A percentile compares a stretch with the other conserved stretches of the same genome.
These are phyloP conservation scores for Calonectria pseudoturangicola DNA, from an alignment of 2,329 filamentous ascomycete genomes.

Conservation along the genomic window DNA sequence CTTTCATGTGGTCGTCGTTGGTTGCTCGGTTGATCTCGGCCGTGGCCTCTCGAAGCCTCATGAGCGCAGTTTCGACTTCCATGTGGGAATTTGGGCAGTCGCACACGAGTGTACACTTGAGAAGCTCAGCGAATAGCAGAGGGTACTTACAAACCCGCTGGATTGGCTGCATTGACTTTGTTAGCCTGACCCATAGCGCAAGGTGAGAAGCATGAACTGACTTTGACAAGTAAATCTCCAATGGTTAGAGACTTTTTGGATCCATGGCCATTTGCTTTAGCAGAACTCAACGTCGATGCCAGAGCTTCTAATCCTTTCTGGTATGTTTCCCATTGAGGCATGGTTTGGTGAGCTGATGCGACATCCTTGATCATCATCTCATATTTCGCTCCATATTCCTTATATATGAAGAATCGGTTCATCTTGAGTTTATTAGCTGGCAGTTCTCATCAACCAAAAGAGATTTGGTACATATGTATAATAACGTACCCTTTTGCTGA, in stretches of 20 bases:
- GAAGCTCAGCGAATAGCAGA: slow-evolving; percentile 87
- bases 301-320: slow-evolving; percentile 91
- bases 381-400: slow-evolving; percentile 94
- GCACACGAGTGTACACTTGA: slow-evolving; percentile 87
- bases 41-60: slow-evolving; percentile 83
- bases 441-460: background rate
- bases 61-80: slow-evolving; percentile 84
- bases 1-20: slow-evolving; percentile 81
- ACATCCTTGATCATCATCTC: slow-evolving; percentile 89
- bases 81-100: slow-evolving; percentile 91
- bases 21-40: slow-evolving; percentile 90
- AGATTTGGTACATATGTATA: background rate
- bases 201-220: slow-evolving; percentile 57
- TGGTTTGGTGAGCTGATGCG: slow-evolving; percentile 78
- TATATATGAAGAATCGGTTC: slow-evolving; percentile 88
- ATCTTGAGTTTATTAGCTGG: slow-evolving; percentile 71
- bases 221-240: slow-evolving; percentile 93
- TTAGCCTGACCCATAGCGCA: slow-evolving; percentile 6
- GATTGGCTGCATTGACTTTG: slow-evolving; percentile 78
- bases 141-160: slow-evolving; percentile 95
- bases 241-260: slow-evolving; percentile 87
- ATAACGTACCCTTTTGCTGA: slow-evolving; percentile 72
- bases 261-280: slow-evolving; percentile 77
- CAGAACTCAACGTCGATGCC: slow-evolving; percentile 82
- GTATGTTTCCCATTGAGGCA: slow-evolving; percentile 85